Base-by-base conservation (phyloP, 345 rosid genomes). In the Lenwebbia sp. region DNA sequence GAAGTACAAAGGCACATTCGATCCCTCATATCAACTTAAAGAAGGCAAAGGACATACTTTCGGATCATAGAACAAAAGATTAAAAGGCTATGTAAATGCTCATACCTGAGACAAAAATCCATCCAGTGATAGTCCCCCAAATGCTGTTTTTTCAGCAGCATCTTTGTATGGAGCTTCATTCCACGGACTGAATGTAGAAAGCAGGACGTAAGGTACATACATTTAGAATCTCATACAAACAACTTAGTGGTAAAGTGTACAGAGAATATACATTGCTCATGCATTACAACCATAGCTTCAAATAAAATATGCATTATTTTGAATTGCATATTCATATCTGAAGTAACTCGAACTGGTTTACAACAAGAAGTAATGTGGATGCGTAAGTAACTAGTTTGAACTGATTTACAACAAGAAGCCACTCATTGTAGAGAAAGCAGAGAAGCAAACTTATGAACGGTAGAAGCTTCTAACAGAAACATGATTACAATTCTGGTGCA, bases 51-150 rank as follows among this genome's bases (percentile, higher is more conserved):
- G 22, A 19, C 75, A 62, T 62, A 62, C 75, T 30, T 62, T 30
- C 70, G 2, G 10, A 54, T 52, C 58, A 83, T 51, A 51, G 85
- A 83, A 54, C 13, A 47, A 70, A 84, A 74, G 30, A 76, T 23
- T 19, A 83, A 6, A 49, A 23, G 53, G 52, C 81, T 23, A 56
- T 23, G 49, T 82, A 54, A 83, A 81, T 33, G 60, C 58, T 53
- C 86, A 86, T 93, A 95, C 99, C 99, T 90, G 85, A 84, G 99
- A 95, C 89, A 96, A 86, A 92, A 95, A 96, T 76, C 95, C 94
- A 89, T 93, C 92, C 70, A 91, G 89, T 44, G 98, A 92, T 57
- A 95, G 89, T 65, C 96, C 96, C 82, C 94, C 95, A 88, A 91
- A 83, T 7, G 93, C 91, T 89, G 91, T 93, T 95, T 88, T 89